Base-by-base conservation (phyloP, 768 basidiomycete species). In the Leccinellum luteum region DNA sequence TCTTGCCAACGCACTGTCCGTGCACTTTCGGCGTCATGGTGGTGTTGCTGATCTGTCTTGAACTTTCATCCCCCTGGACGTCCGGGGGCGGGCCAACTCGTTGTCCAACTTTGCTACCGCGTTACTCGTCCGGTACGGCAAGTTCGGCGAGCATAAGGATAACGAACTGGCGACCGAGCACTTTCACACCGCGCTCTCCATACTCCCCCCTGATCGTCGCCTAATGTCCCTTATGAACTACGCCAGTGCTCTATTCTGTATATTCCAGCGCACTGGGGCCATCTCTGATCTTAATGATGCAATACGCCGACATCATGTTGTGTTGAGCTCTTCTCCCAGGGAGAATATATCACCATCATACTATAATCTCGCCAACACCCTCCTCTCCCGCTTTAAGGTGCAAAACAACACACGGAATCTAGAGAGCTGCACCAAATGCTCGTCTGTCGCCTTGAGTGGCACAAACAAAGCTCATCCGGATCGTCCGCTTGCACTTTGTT, bases 341-440 rank as follows among this genome's bases (percentile, higher is more conserved):
- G 63, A 70, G 43, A 65, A 63, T 30, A 64, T 52, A 51, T 54
- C 64, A 14, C 55, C 64, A 3, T 62, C 62, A 12, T 62, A 57
- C 48, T 70, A 69, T 50, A 70, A 68, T 52, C 68, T 71, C 30
- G 70, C 66, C 45, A 70, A 69, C 38, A 66, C 70, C 27, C 48
- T 72, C 43, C 52, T 72, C n/a, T 68, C 64, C 34, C 69, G 70
- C 30, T 70, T 63, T 63, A 69, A 68, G 51, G 6, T 64, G 6
- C 48, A 58, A 51, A 56, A 53, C 7, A 32, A 63, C 23, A 44
- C 31, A 17, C 44, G 58, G 7, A 70, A 71, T 51, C 56, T 71
- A 12, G 62, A 62, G 12, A 56, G 60, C 27, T 66, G 61, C 32
- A 68, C 71, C 5, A 52, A 66, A 38, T 59, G 60, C 45, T 65